Evolutionary conservation across 805 yeast genomes (phyloP), one percentile per base, ranked within the genome.

Genomic region (Candida oleophila): DNA sequence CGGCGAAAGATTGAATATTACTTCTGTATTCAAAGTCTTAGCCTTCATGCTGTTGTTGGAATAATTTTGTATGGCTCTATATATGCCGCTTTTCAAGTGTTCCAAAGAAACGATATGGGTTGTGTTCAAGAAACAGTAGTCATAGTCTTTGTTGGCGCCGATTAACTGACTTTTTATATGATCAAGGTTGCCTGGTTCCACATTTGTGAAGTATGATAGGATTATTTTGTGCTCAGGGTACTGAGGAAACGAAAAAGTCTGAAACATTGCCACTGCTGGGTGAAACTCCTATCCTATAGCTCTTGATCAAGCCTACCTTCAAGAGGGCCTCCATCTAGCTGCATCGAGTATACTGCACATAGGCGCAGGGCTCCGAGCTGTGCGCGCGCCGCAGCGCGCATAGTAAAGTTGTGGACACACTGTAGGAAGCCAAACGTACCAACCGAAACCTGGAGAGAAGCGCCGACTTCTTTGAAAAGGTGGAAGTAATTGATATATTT

Each of bases 61-160:
- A 20, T 62, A 55, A 59, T 86, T 90, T 12, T 74, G 61, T 2
- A 87, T 54, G 2, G 88, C 78, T 52, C 83, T 77, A 59, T 84
- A 81, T 1, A 83, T 61, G 1, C 88, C 82, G 41, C 83, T 71
- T 44, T 72, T 67, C 11, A 89, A 53, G 52, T 86, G 94, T 50
- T 85, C 89, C 14, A 70, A 44, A 0, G 89, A 81, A 1, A 82
- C 62, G 2, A 89, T 61, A 19, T 80, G 74, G 9, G 66, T 63
- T 2, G 89, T 80, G 59, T 83, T 82, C 42, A 88, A 71, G 57
- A 87, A 81, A 5, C 89, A 85, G 63, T 67, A 85, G 52, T 87
- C 80, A 57, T 78, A 78, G 12, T 66, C 66, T 3, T 56, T 49
- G 55, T 82, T 72, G 2, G 77, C 80, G 8, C 65, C 63, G 21